Evolutionary conservation across 768 basidiomycete species (phyloP), one percentile per base, ranked within the genome.

Genomic region (Tephrocybe sp.): DNA sequence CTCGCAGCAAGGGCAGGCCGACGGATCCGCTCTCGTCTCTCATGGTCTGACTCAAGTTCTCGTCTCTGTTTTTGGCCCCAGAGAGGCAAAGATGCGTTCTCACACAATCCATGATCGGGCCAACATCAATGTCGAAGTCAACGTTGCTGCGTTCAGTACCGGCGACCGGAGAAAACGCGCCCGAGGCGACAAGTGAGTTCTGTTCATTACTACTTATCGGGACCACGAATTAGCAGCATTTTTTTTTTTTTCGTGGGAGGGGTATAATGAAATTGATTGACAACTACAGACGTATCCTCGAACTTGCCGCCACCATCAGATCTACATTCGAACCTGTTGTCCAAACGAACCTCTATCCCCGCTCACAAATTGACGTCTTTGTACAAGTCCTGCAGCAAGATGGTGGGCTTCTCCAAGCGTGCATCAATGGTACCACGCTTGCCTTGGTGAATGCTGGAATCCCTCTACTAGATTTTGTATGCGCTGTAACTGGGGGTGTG

Each of bases 261-360:
- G 1, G 25, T 34, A 8, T 2, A 13, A 44, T 12, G n/a, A 47
- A 40, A 30, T 35, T 44, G 27, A 48, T 44, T 31, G 30, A 46
- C 38, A 36, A 49, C 51, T 43, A 27, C 57, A 96, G 95, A 68
- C 92, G 93, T 13, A 77, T 91, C 54, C 73, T 89, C 53, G 97
- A 99, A 69, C 76, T 97, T 55, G 89, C 87, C 9, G 77, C 91
- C 2, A 83, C 86, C 19, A 85, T 98, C 54, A 90, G 92, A 70
- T 86, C 91, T 25, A 98, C 97, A 0, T 98, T 99, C 64, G 96
- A 98, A 63, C 93, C 95, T 34, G 92, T 96, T 47, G 82, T 99
- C 19, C 89, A 93, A 64, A 88, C 89, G 6, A 79, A 78, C 52
- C 79, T 99, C 39, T 98, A 97, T 69, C 96, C 96, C 18, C 86